Base-by-base conservation (phyloP, 2,329 filamentous ascomycete genomes). In the Epichloe brachyelytri region DNA sequence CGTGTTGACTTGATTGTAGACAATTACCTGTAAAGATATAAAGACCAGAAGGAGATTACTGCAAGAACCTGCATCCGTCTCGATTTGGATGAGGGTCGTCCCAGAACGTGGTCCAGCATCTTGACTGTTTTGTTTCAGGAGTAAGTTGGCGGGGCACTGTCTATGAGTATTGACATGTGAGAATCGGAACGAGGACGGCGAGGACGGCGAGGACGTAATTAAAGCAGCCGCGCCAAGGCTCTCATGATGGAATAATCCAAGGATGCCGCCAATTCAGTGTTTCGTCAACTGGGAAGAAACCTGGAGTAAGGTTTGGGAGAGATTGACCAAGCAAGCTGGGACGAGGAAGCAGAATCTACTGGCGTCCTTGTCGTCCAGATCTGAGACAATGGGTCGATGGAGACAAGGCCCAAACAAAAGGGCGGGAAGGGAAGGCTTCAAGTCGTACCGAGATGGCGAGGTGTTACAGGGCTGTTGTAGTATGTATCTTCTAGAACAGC, bases 11-110 rank as follows among this genome's bases (percentile, higher is more conserved):
- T 22, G 12, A 49, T 30, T 10, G 10, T 20, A 19, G 40, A 44
- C 15, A 6, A 17, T 17, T 72, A 88, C 86, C 79, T 82, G 62
- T 84, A 78, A 30, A 96, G 73, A 65, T 96, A 96, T 45, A 84
- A 70, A 5, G 86, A 85, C 93, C 93, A 98, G 63, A 97, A 93
- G 0, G 86, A 82, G 51, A 97, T 77, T 14, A 97, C 93, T 20
- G 86, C 84, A 58, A 97, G 79, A 59, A 98, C 89, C 68, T 97
- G 91, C 48, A 94, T 83, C 62, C 94, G 88, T 56, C 91, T 82
- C 62, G 94, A 95, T 71, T 91, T 87, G 62, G 86, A 82, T 54
- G 90, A 96, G 36, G 91, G 91, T 57, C 88, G 83, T 56, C 91
- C 91, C 46, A 97, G 75, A 52, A 96, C 85, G 75, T 97, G 91